Evolutionary conservation across 1,284 basidiomycete genomes (phyloP), one percentile per base, ranked within the genome.

Genomic region (Malassezia furfur): DNA sequence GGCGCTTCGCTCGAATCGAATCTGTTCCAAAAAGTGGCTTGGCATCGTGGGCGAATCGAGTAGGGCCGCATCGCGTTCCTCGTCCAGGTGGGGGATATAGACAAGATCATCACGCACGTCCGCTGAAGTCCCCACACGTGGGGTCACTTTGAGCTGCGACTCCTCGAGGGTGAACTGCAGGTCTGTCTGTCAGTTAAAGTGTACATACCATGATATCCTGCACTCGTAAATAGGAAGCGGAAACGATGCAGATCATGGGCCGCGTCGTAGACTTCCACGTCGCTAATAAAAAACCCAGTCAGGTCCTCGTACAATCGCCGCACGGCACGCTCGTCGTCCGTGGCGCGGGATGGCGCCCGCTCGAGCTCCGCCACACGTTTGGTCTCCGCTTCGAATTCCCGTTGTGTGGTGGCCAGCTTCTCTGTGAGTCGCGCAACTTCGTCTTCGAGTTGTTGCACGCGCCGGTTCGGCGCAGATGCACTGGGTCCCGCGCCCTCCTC

Each of bases 301-400:
- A 74, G 57, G 32, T 74, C 71, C 50, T 74, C 71, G 60, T 74
- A 74, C 34, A 74, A 61, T 37, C 64, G 62, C 11, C 70, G 65
- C 8, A 74, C 57, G 1, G 70, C 68, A 37, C 60, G 60, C 28
- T 69, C 64, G 49, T 69, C 67, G 14, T 50, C 54, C 11, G 30
- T 15, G 8, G 39, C 43, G 25, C 15, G 4, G n/a, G 17, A 12
- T 1, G 46, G 11, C 21, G 28, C 35, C 6, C 12, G 44, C 34
- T 54, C 52, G 10, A 54, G 47, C 30, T 41, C 30, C 3, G 8
- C 35, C 1, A 35, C 31, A 9, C 48, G 48, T 5, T 34, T 15
- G 6, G 37, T 15, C 21, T 50, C 17, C 6, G 47, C 54, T 1
- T 38, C 48, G 10, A 40, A 31, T 12, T 41, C 54, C 6, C 22